phyloP scores from a whole-genome alignment of 192 early-diverging fungal genomes.

The Lobosporangium transversale region DNA sequence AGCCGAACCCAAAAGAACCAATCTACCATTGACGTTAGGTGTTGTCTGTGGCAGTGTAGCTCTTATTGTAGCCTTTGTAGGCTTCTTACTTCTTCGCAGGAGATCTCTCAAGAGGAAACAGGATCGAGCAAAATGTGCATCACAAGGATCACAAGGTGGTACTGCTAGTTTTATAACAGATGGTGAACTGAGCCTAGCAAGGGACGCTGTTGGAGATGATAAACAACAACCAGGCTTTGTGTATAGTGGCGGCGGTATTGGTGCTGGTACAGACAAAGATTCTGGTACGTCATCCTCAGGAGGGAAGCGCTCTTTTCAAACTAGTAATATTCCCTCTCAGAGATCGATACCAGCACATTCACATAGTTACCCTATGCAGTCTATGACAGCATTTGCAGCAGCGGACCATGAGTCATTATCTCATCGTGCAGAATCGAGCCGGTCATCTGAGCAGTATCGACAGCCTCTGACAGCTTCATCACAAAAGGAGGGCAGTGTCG shows the following conservation, averaged over 20 bases:
- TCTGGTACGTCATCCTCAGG: constrained; percentile 25
- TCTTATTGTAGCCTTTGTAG: constrained; percentile 50
- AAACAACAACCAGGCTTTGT: constrained; percentile 23
- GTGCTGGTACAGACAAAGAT: too few species aligned
- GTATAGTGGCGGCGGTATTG: not conserved
- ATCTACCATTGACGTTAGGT: constrained; percentile 23
- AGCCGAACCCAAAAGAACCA: constrained; percentile 6
- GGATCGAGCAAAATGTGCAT: not conserved
- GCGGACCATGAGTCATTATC: constrained; percentile 11
- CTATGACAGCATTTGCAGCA: constrained; percentile 11
- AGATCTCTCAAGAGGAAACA: constrained; percentile 6
- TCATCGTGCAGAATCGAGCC: constrained; percentile 20
- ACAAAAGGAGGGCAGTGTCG: too few species aligned
- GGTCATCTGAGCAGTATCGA: constrained; percentile 17
- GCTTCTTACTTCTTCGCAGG: constrained; percentile 29
- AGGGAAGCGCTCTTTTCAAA: constrained; percentile 1
- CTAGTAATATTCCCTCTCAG: constrained; percentile 1
- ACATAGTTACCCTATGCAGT: constrained; percentile 34
- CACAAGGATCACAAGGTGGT: not conserved
- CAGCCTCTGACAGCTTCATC: constrained; percentile 5
- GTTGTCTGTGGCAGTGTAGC: constrained; percentile 54
- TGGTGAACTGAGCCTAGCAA: constrained; percentile 10
- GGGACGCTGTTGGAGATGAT: constrained; percentile 23
- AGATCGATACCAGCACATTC: constrained; percentile 4
- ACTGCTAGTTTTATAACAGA: constrained; percentile 12